Evolutionary conservation across 805 yeast genomes (phyloP).

Genomic region (Saccharomycopsis javanensis): DNA sequence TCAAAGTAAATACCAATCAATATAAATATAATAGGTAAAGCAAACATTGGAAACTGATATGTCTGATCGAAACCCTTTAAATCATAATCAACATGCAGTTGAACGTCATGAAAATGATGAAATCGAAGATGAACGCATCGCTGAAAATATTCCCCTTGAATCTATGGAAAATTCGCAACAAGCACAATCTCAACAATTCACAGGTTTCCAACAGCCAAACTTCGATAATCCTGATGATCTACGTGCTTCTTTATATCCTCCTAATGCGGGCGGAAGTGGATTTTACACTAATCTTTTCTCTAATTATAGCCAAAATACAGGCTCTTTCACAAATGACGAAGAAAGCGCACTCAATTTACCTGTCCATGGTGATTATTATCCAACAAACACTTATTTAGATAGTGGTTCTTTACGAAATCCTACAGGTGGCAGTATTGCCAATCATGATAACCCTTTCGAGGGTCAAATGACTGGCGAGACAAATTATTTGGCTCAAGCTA

Average conservation of each 20-base stretch:
- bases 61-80: not conserved
- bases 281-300: conserved; percentile 18
- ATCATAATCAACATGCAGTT: conserved; percentile 1
- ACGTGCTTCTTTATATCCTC: conserved; percentile 19
- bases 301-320: conserved; percentile 11
- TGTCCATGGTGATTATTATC: conserved; percentile 19
- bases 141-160: conserved; percentile 1
- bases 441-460: conserved; percentile 16
- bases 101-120: not conserved
- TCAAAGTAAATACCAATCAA: too few species aligned
- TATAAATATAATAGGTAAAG: too few species aligned
- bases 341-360: conserved; percentile 16
- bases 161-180: not conserved
- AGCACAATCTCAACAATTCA: conserved; percentile 1
- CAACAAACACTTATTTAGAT: conserved; percentile 18
- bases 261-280: conserved; percentile 13
- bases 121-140: not conserved
- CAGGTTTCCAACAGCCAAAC: conserved; percentile 8
- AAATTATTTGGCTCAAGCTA: conserved; percentile 4
- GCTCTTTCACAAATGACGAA: conserved; percentile 9
- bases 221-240: conserved; percentile 17
- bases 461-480: conserved; percentile 18
- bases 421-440: conserved; percentile 3
- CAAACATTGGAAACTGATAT: too few species aligned
- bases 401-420: conserved; percentile 9